Evolutionary conservation across 2,329 filamentous ascomycete species (phyloP).

Genomic region (Neophaeococcomyces aloes): DNA sequence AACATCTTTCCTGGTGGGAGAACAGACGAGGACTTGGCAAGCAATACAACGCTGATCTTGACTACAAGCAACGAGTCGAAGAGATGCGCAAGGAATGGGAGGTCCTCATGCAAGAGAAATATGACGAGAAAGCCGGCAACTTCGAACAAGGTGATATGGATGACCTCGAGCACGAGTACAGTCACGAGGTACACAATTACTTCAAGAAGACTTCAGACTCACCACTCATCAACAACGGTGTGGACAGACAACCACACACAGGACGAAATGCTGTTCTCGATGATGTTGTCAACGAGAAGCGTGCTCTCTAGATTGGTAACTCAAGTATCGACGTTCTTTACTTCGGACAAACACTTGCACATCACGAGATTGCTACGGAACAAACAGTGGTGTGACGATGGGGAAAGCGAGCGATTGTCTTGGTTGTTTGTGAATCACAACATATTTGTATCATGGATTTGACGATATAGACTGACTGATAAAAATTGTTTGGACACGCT

Average conservation of each 20-base stretch:
- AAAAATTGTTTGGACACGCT: no score
- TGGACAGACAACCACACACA: neutral
- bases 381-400: no score
- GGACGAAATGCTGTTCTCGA: neutral
- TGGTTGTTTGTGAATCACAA: no score
- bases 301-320: slow-evolving; percentile 1
- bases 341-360: no score
- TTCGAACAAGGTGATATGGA: slow-evolving; percentile 28
- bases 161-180: slow-evolving; percentile 37
- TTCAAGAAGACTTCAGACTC: slow-evolving; percentile 40
- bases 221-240: slow-evolving; percentile 16
- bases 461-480: no score
- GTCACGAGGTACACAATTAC: slow-evolving; percentile 41
- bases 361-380: no score
- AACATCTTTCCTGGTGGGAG: slow-evolving; percentile 84
- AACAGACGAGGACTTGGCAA: slow-evolving; percentile 67
- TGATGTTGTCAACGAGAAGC: slow-evolving; percentile 3
- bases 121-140: slow-evolving; percentile 38
- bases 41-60: slow-evolving; percentile 68
- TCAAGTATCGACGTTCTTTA: no score
- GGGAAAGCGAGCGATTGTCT: no score
- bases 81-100: slow-evolving; percentile 62
- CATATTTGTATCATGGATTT: no score
- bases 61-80: slow-evolving; percentile 73
- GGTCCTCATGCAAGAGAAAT: slow-evolving; percentile 36